These are phyloP conservation scores for Entomortierella lignicola DNA, from an alignment of 192 early-diverging fungal genomes.

Conservation along the genomic window DNA sequence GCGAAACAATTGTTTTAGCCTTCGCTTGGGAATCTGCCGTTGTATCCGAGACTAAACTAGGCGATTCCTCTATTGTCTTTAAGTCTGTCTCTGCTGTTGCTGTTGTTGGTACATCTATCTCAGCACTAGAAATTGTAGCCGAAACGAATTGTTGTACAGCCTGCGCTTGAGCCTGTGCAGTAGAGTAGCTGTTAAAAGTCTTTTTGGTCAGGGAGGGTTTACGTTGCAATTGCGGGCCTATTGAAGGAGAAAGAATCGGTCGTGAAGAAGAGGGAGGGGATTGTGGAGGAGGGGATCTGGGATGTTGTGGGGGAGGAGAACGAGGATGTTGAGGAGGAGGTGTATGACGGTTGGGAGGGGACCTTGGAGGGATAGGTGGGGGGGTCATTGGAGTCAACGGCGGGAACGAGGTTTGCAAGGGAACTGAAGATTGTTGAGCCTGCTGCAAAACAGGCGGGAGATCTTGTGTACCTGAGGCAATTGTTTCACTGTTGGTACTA, in stretches of 20 bases:
- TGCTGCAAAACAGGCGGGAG: background rate
- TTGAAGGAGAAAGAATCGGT: background rate
- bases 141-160: background rate
- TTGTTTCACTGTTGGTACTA: background rate
- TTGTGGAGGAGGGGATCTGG: background rate
- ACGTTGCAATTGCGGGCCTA: background rate
- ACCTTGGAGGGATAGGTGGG: constrained; percentile 4
- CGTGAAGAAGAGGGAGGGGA: background rate
- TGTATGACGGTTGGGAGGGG: no score
- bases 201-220: background rate
- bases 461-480: background rate
- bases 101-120: background rate
- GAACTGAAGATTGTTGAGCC: background rate
- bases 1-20: constrained; percentile 11
- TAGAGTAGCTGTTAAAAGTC: background rate
- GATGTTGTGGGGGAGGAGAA: background rate
- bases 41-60: no score
- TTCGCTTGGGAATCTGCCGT: background rate
- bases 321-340: background rate
- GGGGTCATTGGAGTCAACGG: background rate
- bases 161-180: constrained; percentile 3
- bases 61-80: no score
- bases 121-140: background rate
- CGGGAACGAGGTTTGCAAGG: background rate
- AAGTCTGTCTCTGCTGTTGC: background rate